A percentile compares a stretch with the other conserved stretches of the same genome.
phyloP scores from a whole-genome alignment of 1,139 yeast genomes.

The Kodamaea plutei region DNA sequence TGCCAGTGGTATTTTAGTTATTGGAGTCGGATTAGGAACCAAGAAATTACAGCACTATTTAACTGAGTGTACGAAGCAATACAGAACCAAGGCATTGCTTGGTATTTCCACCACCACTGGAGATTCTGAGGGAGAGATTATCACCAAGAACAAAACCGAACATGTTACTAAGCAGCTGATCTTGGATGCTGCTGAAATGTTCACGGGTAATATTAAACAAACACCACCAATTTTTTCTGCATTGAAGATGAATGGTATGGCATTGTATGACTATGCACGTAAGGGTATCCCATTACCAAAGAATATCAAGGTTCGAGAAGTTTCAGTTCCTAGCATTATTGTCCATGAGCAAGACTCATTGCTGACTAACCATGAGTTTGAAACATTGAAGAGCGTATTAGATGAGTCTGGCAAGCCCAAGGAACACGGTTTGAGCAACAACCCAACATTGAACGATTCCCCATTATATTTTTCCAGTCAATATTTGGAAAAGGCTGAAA shows the following conservation, averaged over 20 bases:
- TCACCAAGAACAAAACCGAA: conserved; percentile 52
- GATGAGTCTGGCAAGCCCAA: conserved; percentile 51
- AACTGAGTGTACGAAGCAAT: conserved; percentile 69
- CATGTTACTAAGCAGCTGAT: conserved; percentile 59
- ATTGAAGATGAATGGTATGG: conserved; percentile 89
- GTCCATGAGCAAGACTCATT: conserved; percentile 53
- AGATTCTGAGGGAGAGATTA: conserved; percentile 82
- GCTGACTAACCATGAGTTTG: conserved; percentile 52
- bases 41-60: conserved; percentile 69
- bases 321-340: conserved; percentile 53
- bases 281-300: conserved; percentile 82
- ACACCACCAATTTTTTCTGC: conserved; percentile 97
- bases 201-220: conserved; percentile 76
- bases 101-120: conserved; percentile 94
- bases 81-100: conserved; percentile 78
- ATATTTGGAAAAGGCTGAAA: conserved; percentile 39
- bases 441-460: conserved; percentile 63
- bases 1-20: conserved; percentile 88
- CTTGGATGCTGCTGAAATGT: conserved; percentile 49
- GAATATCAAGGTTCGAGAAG: conserved; percentile 72
- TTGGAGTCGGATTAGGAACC: conserved; percentile 90
- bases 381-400: conserved; percentile 44
- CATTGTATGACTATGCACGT: conserved; percentile 91
- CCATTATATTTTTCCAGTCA: conserved; percentile 56
- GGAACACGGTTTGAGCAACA: conserved; percentile 43